Conservation (phyloP, 768 basidiomycete genomes). For the Trametes coccinea region DNA sequence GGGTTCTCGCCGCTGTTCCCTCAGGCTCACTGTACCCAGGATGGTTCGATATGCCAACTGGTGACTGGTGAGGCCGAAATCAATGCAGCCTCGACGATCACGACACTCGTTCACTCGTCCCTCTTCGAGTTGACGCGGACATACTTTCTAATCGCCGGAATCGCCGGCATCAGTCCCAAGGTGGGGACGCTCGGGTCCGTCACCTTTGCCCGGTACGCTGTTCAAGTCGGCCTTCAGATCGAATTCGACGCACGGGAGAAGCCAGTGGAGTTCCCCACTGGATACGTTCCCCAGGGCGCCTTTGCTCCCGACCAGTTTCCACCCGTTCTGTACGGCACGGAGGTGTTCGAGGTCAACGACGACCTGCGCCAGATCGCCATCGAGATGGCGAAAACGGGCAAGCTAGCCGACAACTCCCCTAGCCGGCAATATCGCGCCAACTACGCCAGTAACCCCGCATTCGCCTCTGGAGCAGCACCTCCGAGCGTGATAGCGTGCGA, state of each 20-base stretch:
- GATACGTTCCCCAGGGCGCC: conserved; percentile 38
- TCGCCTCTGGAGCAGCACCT: conserved; percentile 32
- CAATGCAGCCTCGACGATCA: conserved; percentile 39
- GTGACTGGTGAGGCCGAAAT: conserved; percentile 43
- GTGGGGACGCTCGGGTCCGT: conserved; percentile 39
- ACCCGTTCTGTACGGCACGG: conserved; percentile 39
- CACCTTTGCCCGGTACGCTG: conserved; percentile 40
- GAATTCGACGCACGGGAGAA: conserved; percentile 46
- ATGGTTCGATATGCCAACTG: conserved; percentile 39
- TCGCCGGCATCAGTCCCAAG: conserved; percentile 42
- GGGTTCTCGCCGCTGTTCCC: conserved; percentile 43
- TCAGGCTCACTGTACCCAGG: conserved; percentile 36
- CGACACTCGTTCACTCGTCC: conserved; percentile 35
- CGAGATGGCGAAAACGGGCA: conserved; percentile 32
- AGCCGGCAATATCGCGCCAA: conserved; percentile 35
- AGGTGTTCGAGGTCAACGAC: conserved; percentile 47
- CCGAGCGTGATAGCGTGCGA: conserved; percentile 39
- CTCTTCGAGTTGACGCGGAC: conserved; percentile 40
- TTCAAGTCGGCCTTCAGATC: conserved; percentile 41
- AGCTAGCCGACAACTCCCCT: conserved; percentile 35
- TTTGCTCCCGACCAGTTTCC: conserved; percentile 30
- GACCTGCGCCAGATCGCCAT: conserved; percentile 36
- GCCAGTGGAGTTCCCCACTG: conserved; percentile 37
- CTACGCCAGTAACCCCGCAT: conserved; percentile 29
- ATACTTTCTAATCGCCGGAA: conserved; percentile 45